These are phyloP conservation scores for Talaromyces nanjingensis DNA, from an alignment of 495 filamentous ascomycete genomes.

Conservation along the genomic window DNA sequence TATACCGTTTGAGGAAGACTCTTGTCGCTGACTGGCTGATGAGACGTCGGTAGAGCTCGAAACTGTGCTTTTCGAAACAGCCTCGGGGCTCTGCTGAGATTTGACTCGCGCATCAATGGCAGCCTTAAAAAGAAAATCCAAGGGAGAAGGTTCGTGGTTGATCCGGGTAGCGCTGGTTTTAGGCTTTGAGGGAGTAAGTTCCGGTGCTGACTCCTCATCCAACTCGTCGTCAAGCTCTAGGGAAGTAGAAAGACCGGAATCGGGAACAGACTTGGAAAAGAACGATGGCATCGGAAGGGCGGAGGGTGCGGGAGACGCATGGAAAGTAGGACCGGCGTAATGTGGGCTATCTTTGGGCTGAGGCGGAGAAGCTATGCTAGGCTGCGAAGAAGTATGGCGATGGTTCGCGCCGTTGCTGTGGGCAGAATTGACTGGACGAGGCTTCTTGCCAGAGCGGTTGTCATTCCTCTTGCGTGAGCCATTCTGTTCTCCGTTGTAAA, in stretches of 20 bases:
- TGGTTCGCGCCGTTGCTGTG: slow-evolving; percentile 18
- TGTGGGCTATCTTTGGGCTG: slow-evolving; percentile 44
- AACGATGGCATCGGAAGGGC: slow-evolving; percentile 91
- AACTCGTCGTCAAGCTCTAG: slow-evolving; percentile 31
- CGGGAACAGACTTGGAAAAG: slow-evolving; percentile 72
- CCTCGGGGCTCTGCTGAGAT: slow-evolving; percentile 37
- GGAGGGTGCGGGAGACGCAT: slow-evolving; percentile 87
- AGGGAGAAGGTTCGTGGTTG: slow-evolving; percentile 58
- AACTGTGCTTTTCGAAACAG: slow-evolving; percentile 26
- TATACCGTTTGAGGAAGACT: slow-evolving; percentile 43
- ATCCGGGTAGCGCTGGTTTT: slow-evolving; percentile 16
- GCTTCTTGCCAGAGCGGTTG: slow-evolving; percentile 30
- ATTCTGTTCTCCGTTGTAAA: slow-evolving; percentile 14
- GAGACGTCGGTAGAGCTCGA: slow-evolving; percentile 31
- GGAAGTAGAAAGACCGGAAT: slow-evolving; percentile 34
- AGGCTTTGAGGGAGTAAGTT: slow-evolving; percentile 35
- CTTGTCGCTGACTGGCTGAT: slow-evolving; percentile 18
- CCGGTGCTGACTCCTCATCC: slow-evolving; percentile 25
- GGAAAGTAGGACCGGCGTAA: slow-evolving; percentile 93
- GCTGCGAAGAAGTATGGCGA: slow-evolving; percentile 28
- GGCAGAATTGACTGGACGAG: slow-evolving; percentile 19
- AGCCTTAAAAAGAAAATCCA: slow-evolving; percentile 85
- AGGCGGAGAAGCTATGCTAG: slow-evolving; percentile 36
- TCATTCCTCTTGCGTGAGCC: slow-evolving; percentile 32
- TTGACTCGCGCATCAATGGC: slow-evolving; percentile 58